Evolutionary conservation across 2,329 filamentous ascomycete species (phyloP).

Genomic region (Aspergillus puulaauensis): DNA sequence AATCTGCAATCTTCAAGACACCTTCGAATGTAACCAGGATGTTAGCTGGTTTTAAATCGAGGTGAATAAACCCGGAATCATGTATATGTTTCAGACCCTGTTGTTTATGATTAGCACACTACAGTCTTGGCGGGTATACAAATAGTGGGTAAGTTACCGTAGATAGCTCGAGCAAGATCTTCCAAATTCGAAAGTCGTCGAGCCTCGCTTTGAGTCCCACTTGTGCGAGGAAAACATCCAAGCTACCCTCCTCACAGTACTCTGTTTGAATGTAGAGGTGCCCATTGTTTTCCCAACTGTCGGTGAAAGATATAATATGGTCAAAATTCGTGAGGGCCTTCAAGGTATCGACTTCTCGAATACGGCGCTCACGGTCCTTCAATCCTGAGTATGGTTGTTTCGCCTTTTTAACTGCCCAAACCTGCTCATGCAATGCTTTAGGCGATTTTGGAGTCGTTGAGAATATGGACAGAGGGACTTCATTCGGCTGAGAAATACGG

Average conservation of each 20-base stretch:
- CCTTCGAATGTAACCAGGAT: constrained; percentile 66
- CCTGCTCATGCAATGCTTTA: constrained; percentile 55
- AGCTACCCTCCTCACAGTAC: constrained; percentile 89
- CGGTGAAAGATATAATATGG: constrained; percentile 79
- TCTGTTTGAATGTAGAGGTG: constrained; percentile 97
- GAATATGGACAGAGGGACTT: constrained; percentile 42
- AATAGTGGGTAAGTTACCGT: constrained; percentile 54
- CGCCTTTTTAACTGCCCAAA: constrained; percentile 94
- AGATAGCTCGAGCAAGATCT: constrained; percentile 84
- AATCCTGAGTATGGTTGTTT: constrained; percentile 74
- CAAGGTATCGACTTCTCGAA: constrained; percentile 80
- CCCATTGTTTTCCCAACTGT: constrained; percentile 82
- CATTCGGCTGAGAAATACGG: constrained; percentile 60
- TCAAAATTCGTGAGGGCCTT: constrained; percentile 75
- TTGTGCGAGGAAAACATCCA: constrained; percentile 81
- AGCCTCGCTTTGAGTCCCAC: constrained; percentile 80
- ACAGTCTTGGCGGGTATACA: neutral
- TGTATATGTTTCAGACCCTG: constrained; percentile 90
- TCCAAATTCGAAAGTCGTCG: constrained; percentile 98
- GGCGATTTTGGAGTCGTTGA: constrained; percentile 52
- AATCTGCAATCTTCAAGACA: constrained; percentile 66
- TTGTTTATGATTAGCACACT: constrained; percentile 38
- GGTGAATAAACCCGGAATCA: constrained; percentile 74
- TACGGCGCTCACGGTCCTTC: constrained; percentile 77
- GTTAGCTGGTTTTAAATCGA: constrained; percentile 67